Evolutionary conservation across 306 rosid species (phyloP).

Genomic region (Quercus variabilis): DNA sequence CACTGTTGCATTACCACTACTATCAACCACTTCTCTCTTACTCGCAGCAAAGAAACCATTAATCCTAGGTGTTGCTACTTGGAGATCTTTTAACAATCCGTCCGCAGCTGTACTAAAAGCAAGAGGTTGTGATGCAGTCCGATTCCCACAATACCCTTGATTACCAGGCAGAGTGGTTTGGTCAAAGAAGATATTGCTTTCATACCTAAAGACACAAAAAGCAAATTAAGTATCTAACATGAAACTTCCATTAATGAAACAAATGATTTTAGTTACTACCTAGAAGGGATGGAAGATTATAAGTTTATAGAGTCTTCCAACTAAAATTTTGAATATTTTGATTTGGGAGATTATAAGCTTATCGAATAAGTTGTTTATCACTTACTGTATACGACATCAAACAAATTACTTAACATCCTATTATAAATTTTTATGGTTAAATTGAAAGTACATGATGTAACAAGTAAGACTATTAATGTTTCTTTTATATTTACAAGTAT

Average conservation of each 20-base stretch:
- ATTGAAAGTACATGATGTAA: background rate
- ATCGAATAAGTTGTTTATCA: background rate
- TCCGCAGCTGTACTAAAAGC: conserved; percentile 21
- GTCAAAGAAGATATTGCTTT: conserved; percentile 37
- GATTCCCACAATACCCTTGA: conserved; percentile 27
- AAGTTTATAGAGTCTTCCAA: no score
- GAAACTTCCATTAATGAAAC: background rate
- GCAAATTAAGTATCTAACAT: background rate
- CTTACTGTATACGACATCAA: background rate
- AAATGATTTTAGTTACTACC: no score
- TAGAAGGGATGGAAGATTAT: no score
- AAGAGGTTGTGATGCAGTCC: background rate
- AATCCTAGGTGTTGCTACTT: conserved; percentile 24
- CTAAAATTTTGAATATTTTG: no score
- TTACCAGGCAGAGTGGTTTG: conserved; percentile 28
- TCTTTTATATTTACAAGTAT: no score
- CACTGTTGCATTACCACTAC: conserved; percentile 21
- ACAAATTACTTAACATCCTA: background rate
- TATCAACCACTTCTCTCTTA: conserved; percentile 11
- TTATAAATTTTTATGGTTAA: background rate
- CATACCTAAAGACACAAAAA: conserved; percentile 24
- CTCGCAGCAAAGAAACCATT: conserved; percentile 48
- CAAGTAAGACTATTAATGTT: no score
- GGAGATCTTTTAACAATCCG: conserved; percentile 25
- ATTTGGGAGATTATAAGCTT: no score